Evolutionary conservation across 169 alveolate species (phyloP).

Genomic region (Pseudocohnilembus persalinus): DNA sequence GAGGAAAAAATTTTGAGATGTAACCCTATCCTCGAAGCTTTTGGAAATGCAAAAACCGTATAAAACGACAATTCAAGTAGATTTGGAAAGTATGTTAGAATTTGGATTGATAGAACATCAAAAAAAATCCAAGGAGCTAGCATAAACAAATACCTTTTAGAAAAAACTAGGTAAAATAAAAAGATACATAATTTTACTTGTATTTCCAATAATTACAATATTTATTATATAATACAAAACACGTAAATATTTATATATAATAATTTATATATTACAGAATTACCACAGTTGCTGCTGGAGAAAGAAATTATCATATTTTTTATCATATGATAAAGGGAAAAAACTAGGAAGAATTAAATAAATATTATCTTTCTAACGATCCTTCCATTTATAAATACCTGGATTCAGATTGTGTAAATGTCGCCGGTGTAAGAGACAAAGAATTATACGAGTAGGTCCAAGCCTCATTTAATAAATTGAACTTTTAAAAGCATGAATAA

Average conservation of each 20-base stretch:
- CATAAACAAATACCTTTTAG: slow-evolving; percentile 91
- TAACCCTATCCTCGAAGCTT: slow-evolving; percentile 97
- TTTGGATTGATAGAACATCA: slow-evolving; percentile 70
- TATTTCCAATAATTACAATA: too few relatives aligned
- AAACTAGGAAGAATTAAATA: not conserved
- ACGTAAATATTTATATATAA: too few relatives aligned
- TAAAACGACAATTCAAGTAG: slow-evolving; percentile 97
- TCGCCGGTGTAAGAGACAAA: not conserved
- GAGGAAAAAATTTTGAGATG: slow-evolving; percentile 88
- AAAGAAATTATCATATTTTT: slow-evolving; percentile 97
- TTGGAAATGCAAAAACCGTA: slow-evolving; percentile 98
- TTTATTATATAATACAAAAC: too few relatives aligned
- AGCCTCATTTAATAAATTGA: not conserved
- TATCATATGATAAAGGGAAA: slow-evolving; percentile 75
- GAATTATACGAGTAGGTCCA: slow-evolving; percentile 1
- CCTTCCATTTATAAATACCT: not conserved
- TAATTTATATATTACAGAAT: too few relatives aligned
- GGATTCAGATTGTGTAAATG: not conserved
- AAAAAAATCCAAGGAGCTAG: slow-evolving; percentile 93
- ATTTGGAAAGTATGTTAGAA: slow-evolving; percentile 96
- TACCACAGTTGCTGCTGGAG: slow-evolving; percentile 90
- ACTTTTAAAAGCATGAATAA: not conserved
- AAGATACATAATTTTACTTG: too few relatives aligned
- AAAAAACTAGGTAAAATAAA: slow-evolving; percentile 98
- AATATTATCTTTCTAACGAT: not conserved